Evolutionary conservation across 2,329 filamentous ascomycete species (phyloP), one percentile per base, ranked within the genome.

Genomic region (Niveomyces coronatus): DNA sequence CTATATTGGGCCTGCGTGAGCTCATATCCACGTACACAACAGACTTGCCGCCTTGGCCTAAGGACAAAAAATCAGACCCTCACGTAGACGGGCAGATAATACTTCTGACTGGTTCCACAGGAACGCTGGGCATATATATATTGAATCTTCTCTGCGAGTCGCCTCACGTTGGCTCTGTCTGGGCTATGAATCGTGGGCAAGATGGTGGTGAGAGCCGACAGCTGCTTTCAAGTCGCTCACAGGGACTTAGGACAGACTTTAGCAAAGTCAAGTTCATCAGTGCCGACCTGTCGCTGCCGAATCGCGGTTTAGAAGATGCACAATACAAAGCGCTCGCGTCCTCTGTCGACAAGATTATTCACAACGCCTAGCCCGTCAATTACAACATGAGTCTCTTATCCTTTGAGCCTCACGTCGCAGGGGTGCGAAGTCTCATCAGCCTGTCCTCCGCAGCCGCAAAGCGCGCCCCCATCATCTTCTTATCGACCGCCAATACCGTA

Each of bases 101-200:
- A 9, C 80, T 94, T 55, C 63, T 94, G 8, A 94, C 87, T 2
- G 87, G 88, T 17, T 85, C 82, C 4, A 94, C 87, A 6, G 88
- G 87, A 3, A 94, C 94, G 61, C 61, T 94, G 14, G 87, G 87
- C n/a, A 74, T 83, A 0, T 91, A 87, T 52, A 67, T 94, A 3
- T 56, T 68, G 9, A 54, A 61, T 16, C 42, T 53, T 65, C 9
- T 52, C 56, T 28, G 22, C 27, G 10, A 32, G 29, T 4, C 26
- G 43, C 37, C 33, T 8, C 5, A 26, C 13, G 41, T 45, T 13
- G 15, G 14, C n/a, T 48, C 42, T 14, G 29, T 56, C 8, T 36
- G 52, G 26, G 46, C 45, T 5, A 41, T 56, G 11, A 56, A 56
- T 34, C 49, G 54, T 17, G 49, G 46, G 17, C 52, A 53, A 4